Conservation (phyloP, 805 yeast species). For the Lipomyces yamanashiensis region DNA sequence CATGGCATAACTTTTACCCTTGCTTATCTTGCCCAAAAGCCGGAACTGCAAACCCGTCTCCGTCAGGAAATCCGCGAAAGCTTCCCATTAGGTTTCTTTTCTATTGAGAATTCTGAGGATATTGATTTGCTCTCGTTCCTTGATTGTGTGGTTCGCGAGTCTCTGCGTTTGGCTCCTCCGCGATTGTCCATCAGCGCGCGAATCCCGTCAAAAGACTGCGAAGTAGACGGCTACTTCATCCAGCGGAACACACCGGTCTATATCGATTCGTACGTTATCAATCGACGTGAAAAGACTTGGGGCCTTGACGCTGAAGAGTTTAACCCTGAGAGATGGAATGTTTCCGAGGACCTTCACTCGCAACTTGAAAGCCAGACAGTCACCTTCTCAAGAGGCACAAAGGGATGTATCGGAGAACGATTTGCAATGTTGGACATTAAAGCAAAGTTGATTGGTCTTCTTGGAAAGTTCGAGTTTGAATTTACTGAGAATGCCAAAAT, state of each 20-base stretch:
- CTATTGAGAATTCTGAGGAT: not conserved
- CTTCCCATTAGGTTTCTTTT: not conserved
- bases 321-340: slow-evolving; percentile 2
- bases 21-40: not conserved
- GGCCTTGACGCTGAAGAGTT: slow-evolving; percentile 5
- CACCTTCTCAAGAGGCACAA: slow-evolving; percentile 4
- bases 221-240: slow-evolving; percentile 1
- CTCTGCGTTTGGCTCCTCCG: slow-evolving; percentile 1
- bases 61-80: slow-evolving; percentile 2
- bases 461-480: not conserved
- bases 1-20: not conserved
- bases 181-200: not conserved
- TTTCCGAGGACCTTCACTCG: not conserved
- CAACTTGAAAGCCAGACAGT: not conserved
- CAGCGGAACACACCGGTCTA: not conserved
- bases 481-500: not conserved
- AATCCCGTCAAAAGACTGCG: not conserved
- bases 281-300: not conserved
- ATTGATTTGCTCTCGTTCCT: not conserved
- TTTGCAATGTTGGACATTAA: not conserved
- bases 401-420: slow-evolving; percentile 5
- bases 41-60: not conserved
- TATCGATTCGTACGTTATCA: not conserved
- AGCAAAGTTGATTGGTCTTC: not conserved
- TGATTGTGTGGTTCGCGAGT: not conserved